These are phyloP conservation scores for Euphorbia peplus DNA, from an alignment of 345 rosid genomes.

Conservation along the genomic window DNA sequence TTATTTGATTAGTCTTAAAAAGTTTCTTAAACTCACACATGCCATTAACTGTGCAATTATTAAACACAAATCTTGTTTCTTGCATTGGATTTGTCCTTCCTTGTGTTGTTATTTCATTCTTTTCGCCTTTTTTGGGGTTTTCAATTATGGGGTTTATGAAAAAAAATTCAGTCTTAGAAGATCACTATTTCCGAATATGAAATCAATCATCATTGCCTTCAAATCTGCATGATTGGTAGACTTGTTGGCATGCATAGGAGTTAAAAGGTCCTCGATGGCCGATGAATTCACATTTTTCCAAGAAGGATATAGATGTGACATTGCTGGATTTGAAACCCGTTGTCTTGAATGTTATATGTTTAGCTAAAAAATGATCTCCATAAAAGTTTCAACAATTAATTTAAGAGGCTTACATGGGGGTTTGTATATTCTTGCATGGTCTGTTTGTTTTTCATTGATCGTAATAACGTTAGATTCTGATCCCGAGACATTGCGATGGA, in stretches of 20 bases:
- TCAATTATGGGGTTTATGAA: constrained; percentile 55
- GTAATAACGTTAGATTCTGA: too few species aligned
- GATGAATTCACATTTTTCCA: constrained; percentile 77
- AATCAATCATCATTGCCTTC: constrained; percentile 93
- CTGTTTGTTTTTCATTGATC: too few species aligned
- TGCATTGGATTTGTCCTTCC: constrained; percentile 82
- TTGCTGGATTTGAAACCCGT: too few species aligned
- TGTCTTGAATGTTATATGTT: too few species aligned
- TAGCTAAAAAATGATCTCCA: too few species aligned
- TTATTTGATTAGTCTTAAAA: constrained; percentile 46
- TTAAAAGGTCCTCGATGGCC: constrained; percentile 90
- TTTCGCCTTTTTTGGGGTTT: constrained; percentile 70
- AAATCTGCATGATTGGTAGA: constrained; percentile 67
- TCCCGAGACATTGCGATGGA: too few species aligned
- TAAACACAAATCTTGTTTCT: constrained; percentile 64
- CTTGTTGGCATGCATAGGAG: constrained; percentile 72
- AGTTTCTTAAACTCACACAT: constrained; percentile 67
- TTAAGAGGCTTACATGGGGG: too few species aligned
- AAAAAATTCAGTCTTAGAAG: constrained; percentile 70
- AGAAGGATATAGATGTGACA: too few species aligned
- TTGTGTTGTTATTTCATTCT: constrained; percentile 67
- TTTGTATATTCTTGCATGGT: too few species aligned
- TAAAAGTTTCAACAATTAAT: too few species aligned
- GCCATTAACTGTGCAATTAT: constrained; percentile 63
- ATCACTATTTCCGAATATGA: constrained; percentile 85